phyloP scores from a whole-genome alignment of 768 basidiomycete species.

The Termitomyces eurrhizus region DNA sequence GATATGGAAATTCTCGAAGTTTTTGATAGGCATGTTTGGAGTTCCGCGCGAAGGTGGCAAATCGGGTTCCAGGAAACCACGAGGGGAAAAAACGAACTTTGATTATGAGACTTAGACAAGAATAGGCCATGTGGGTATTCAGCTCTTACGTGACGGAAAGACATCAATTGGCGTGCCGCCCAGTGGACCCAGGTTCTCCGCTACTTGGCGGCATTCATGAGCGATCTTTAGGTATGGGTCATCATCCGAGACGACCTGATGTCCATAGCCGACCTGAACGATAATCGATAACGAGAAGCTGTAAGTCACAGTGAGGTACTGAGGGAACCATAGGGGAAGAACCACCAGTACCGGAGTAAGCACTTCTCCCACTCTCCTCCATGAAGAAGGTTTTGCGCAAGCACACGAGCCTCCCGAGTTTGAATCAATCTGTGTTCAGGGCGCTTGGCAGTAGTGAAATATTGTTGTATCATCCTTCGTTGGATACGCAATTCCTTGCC shows the following conservation, averaged over 20 bases:
- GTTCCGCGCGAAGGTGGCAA: slow-evolving; percentile 9
- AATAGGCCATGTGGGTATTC: no score
- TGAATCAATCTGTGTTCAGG: slow-evolving; percentile 21
- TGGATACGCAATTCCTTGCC: slow-evolving; percentile 20
- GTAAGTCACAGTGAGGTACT: not conserved
- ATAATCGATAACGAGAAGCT: slow-evolving; percentile 23
- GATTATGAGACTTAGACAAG: not conserved
- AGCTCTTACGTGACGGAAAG: slow-evolving; percentile 19
- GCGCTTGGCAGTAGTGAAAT: slow-evolving; percentile 19
- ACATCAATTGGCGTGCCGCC: slow-evolving; percentile 20
- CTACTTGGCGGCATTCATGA: slow-evolving; percentile 11
- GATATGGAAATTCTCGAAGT: slow-evolving; percentile 16
- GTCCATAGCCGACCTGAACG: slow-evolving; percentile 19
- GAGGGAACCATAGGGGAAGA: not conserved
- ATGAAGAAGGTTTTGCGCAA: slow-evolving; percentile 22
- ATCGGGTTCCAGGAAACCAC: slow-evolving; percentile 20
- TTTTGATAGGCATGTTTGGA: not conserved
- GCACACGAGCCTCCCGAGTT: slow-evolving; percentile 15
- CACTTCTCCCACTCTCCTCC: slow-evolving; percentile 14
- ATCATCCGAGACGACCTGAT: slow-evolving; percentile 19
- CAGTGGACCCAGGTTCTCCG: slow-evolving; percentile 11
- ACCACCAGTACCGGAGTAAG: not conserved
- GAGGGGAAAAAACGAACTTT: slow-evolving; percentile 18
- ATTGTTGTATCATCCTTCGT: slow-evolving; percentile 17
- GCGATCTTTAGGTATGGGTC: slow-evolving; percentile 20